A percentile compares a stretch with the other conserved stretches of the same genome.
These are phyloP conservation scores for Sporothrix inflata DNA, from an alignment of 2,329 filamentous ascomycete genomes.

Conservation along the genomic window DNA sequence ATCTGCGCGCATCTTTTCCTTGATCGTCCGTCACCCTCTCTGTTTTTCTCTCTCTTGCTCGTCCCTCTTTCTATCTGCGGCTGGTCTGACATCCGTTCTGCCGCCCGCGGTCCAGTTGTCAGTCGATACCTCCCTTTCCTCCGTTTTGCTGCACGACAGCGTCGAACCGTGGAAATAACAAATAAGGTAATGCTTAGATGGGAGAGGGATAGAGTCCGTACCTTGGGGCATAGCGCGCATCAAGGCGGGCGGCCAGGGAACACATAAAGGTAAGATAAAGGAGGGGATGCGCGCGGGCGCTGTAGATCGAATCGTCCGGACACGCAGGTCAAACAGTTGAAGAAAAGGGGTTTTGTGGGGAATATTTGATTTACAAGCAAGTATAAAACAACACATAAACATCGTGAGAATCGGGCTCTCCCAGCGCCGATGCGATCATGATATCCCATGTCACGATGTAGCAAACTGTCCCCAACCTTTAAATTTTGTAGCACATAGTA, in stretches of 20 bases:
- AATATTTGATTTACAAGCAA: neutral
- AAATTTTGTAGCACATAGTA: too few species aligned
- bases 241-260: neutral
- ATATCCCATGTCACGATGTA: too few species aligned
- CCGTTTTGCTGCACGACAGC: neutral
- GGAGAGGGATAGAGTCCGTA: neutral
- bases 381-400: neutral
- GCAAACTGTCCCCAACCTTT: too few species aligned
- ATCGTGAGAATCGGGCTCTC: neutral
- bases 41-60: too few species aligned
- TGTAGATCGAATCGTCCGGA: conserved; percentile 29
- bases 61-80: conserved; percentile 9
- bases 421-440: too few species aligned
- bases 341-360: conserved; percentile 7
- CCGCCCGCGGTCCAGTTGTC: neutral
- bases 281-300: conserved; percentile 10
- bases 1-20: conserved; percentile 6
- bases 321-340: conserved; percentile 29
- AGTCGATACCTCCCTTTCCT: neutral
- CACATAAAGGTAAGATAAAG: neutral
- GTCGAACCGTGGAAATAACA: neutral
- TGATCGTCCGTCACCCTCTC: conserved; percentile 16
- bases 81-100: conserved; percentile 19
- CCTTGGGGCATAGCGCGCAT: neutral
- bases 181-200: neutral